phyloP scores from a whole-genome alignment of 179 eudicot species.

The Beta macrorhiza region DNA sequence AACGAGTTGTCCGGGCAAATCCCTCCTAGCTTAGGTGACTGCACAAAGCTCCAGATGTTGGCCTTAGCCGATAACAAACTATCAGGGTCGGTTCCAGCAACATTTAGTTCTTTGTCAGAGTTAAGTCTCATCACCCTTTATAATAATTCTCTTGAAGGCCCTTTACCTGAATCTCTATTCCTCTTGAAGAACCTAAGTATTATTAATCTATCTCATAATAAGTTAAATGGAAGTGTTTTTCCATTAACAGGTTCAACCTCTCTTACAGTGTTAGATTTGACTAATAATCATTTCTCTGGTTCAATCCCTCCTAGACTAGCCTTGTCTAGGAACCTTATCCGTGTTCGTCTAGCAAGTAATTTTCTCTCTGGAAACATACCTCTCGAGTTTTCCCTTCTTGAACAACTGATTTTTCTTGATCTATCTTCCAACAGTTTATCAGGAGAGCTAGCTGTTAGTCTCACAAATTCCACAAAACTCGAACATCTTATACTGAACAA shows the following conservation, averaged over 20 bases:
- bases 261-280: constrained; percentile 62
- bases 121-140: constrained; percentile 68
- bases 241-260: constrained; percentile 69
- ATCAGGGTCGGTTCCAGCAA: constrained; percentile 64
- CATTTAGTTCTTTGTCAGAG: constrained; percentile 59
- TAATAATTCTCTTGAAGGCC: constrained; percentile 85
- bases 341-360: constrained; percentile 75
- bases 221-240: constrained; percentile 55
- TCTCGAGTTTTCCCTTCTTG: constrained; percentile 48
- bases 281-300: constrained; percentile 70
- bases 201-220: constrained; percentile 73
- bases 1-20: constrained; percentile 68
- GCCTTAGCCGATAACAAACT: constrained; percentile 72
- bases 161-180: constrained; percentile 63
- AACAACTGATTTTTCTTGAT: constrained; percentile 63
- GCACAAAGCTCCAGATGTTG: constrained; percentile 60
- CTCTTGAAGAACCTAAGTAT: constrained; percentile 59
- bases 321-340: constrained; percentile 55
- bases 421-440: constrained; percentile 64
- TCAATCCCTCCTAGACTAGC: constrained; percentile 59
- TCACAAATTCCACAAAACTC: constrained; percentile 50
- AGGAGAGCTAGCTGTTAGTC: constrained; percentile 50
- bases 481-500: constrained; percentile 55
- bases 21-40: constrained; percentile 71
- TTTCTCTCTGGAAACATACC: constrained; percentile 56